Evolutionary conservation across 2,329 filamentous ascomycete species (phyloP).

Genomic region (Claviceps pusilla): DNA sequence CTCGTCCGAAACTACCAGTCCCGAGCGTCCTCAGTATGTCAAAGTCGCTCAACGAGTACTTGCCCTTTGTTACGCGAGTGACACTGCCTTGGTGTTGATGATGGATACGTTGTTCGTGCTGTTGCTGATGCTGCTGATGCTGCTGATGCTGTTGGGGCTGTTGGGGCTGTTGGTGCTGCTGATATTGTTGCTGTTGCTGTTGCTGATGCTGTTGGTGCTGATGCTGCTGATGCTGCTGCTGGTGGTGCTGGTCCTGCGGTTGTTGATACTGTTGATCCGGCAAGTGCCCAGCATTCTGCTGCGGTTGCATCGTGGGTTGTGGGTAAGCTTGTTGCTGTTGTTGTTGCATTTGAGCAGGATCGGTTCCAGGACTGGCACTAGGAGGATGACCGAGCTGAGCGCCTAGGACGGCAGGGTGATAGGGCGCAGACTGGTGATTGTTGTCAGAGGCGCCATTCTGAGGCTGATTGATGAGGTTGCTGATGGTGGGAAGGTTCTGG

Average conservation of each 20-base stretch:
- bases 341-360: conserved; percentile 22
- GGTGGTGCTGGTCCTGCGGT: conserved; percentile 6
- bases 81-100: conserved; percentile 20
- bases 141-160: conserved; percentile 12
- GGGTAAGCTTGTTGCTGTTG: conserved; percentile 19
- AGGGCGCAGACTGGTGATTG: conserved; percentile 13
- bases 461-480: conserved; percentile 58
- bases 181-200: conserved; percentile 9
- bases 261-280: conserved; percentile 16
- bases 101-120: conserved; percentile 15
- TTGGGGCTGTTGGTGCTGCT: conserved; percentile 11
- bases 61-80: conserved; percentile 73
- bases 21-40: conserved; percentile 79
- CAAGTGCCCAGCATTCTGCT: conserved; percentile 4
- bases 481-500: conserved; percentile 66
- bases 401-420: conserved; percentile 13
- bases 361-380: conserved; percentile 24
- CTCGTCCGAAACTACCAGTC: conserved; percentile 90
- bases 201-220: conserved; percentile 9
- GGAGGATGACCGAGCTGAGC: conserved; percentile 12
- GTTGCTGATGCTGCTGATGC: conserved; percentile 8
- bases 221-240: conserved; percentile 14
- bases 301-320: conserved; percentile 15
- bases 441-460: conserved; percentile 27
- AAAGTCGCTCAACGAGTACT: conserved; percentile 90